These are phyloP conservation scores for Leptographium lundbergii DNA, from an alignment of 2,329 filamentous ascomycete species.

Conservation along the genomic window DNA sequence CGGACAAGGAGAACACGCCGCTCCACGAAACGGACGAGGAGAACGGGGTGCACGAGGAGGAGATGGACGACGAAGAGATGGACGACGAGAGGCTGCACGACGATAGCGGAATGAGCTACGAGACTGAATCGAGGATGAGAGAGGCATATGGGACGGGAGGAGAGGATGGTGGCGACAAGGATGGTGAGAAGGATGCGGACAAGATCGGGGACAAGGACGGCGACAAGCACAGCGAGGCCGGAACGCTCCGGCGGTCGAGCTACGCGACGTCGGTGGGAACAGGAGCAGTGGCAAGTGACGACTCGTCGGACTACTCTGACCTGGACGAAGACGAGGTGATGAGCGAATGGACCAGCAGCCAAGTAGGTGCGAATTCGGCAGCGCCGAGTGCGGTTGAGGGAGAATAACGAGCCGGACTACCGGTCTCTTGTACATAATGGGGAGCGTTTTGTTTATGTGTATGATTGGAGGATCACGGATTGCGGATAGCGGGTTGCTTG, in stretches of 20 bases:
- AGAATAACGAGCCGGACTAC: not conserved
- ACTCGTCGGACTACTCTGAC: slow-evolving; percentile 19
- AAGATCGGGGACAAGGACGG: slow-evolving; percentile 10
- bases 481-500: no score
- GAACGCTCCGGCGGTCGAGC: slow-evolving; percentile 30
- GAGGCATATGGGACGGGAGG: slow-evolving; percentile 1
- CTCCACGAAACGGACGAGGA: slow-evolving; percentile 54
- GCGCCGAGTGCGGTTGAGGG: slow-evolving; percentile 11
- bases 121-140: not conserved
- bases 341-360: slow-evolving; percentile 39
- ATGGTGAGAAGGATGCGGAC: slow-evolving; percentile 29
- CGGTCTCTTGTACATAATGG: not conserved
- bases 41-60: slow-evolving; percentile 21
- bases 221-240: slow-evolving; percentile 32
- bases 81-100: slow-evolving; percentile 25
- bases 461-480: not conserved
- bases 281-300: slow-evolving; percentile 10
- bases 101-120: slow-evolving; percentile 4
- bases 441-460: not conserved
- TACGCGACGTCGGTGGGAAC: slow-evolving; percentile 35
- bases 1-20: slow-evolving; percentile 26
- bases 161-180: slow-evolving; percentile 6
- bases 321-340: slow-evolving; percentile 17
- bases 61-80: slow-evolving; percentile 6
- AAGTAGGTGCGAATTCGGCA: slow-evolving; percentile 14